Evolutionary conservation across 2,329 filamentous ascomycete species (phyloP).

Genomic region (Diplodia mutila): DNA sequence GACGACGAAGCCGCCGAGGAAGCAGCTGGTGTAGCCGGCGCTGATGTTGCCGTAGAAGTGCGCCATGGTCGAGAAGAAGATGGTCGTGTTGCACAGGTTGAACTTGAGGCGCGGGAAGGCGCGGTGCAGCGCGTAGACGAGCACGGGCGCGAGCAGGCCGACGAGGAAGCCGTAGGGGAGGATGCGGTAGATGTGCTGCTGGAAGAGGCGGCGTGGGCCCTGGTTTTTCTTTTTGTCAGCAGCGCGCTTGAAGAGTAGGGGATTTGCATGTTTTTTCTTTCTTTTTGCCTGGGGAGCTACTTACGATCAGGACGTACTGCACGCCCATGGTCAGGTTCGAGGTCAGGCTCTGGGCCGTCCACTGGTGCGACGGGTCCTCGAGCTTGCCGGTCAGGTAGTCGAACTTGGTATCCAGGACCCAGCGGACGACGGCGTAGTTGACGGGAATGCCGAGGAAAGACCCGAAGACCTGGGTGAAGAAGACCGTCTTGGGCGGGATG

Average conservation of each 20-base stretch:
- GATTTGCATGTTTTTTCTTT: too few relatives aligned
- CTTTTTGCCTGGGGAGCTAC: too few relatives aligned
- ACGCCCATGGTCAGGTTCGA: conserved; percentile 59
- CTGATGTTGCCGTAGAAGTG: conserved; percentile 65
- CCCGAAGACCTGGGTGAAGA: conserved; percentile 65
- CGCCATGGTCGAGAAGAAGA: conserved; percentile 61
- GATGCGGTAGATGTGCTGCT: conserved; percentile 51
- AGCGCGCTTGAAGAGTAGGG: background rate
- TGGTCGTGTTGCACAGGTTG: conserved; percentile 64
- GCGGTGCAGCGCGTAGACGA: conserved; percentile 58
- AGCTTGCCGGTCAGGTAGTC: conserved; percentile 58
- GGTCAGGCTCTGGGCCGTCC: conserved; percentile 62
- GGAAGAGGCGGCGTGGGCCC: conserved; percentile 55
- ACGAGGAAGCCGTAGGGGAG: conserved; percentile 60
- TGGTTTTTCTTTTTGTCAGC: background rate
- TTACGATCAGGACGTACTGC: conserved; percentile 62
- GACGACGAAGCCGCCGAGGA: conserved; percentile 64
- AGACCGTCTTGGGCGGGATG: conserved; percentile 61
- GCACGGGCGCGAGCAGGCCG: conserved; percentile 51
- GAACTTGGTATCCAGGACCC: conserved; percentile 61
- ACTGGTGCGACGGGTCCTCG: conserved; percentile 61
- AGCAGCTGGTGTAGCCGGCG: conserved; percentile 60
- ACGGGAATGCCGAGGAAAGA: conserved; percentile 63
- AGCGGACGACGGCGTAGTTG: conserved; percentile 64
- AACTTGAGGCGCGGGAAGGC: conserved; percentile 59